Evolutionary conservation across 2,329 filamentous ascomycete species (phyloP), one percentile per base, ranked within the genome.

Genomic region (Parafenestella ontariensis): DNA sequence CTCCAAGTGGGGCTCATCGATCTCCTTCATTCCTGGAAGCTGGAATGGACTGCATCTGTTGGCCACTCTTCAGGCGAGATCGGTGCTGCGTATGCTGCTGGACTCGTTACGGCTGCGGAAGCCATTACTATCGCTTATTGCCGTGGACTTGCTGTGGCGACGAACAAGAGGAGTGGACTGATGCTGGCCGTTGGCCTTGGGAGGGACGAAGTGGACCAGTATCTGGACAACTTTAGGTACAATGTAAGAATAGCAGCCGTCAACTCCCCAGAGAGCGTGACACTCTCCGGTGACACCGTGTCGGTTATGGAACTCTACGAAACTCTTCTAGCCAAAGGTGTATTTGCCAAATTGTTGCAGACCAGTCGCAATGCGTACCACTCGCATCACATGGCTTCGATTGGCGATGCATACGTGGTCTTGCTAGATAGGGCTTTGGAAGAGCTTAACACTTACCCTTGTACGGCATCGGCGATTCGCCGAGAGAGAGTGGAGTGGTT

Each of bases 321-420:
- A 15, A 59, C 69, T 8, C 55, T 81, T 1, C 62, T 76, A 9
- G 68, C 71, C 2, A 62, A 75, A n/a, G 61, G 69, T 9, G 73
- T 72, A 9, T 81, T 81, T 54, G 70, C 65, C 3, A 66, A 78
- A 1, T 56, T 67, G 17, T 70, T 82, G 5, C 69, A 75, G 52
- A 47, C 47, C 9, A 76, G 79, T 2, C 73, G 78, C 24, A 73
- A 64, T 9, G 80, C 79, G 0, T 82, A 81, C 45, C 80, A 82
- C 47, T 80, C 56, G 49, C 34, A 49, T 31, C 46, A 56, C 21
- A 54, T 64, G 58, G 18, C n/a, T 7, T 8, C 24, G 5, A 8
- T 40, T 20, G 45, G 34, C 10, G 21, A 42, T 13, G 20, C 24
- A 10, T 43, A 43, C 24, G 6, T 10, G 6, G 41, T 10, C 15